Evolutionary conservation across 2,329 filamentous ascomycete species (phyloP), one percentile per base, ranked within the genome.

Genomic region (Parafenestella ontariensis): DNA sequence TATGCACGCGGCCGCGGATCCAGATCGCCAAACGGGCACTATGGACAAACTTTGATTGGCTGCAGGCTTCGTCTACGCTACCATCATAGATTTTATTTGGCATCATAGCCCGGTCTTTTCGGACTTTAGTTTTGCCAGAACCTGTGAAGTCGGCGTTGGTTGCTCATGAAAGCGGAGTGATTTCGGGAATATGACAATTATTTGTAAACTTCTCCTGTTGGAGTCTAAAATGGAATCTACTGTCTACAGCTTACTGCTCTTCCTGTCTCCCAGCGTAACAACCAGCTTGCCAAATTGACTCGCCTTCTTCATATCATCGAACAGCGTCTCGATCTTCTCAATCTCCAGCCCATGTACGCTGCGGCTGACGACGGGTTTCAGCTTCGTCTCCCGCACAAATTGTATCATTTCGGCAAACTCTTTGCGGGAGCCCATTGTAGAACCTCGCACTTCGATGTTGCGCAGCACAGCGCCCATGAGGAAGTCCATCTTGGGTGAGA

Each of bases 211-310:
- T n/a, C n/a, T n/a, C n/a, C 31, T 34, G 13, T 5, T 17, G 31
- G 5, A 34, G 15, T 17, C n/a, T 15, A 15, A 34, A n/a, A n/a
- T 17, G 17, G 4, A n/a, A 5, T 20, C 29, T 39, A 1, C 23
- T 20, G 23, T 51, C 52, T 64, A 76, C 60, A 76, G 51, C 60
- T 74, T 76, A 57, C 71, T 75, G 23, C 39, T 58, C 51, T 56
- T 64, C 3, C 53, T 57, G 29, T 69, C 60, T 0, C 62, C 65
- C 47, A 76, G 44, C n/a, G 64, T 72, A 40, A 97, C 85, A 1
- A 97, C 92, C 65, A 98, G 76, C 78, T 98, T 98, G 10, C 94
- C 95, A 80, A 98, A 96, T 76, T 98, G 94, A 58, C 79, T 87
- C 0, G 89, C 91, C 5, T 86, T 85, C 72, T 90, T 91, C 86